phyloP scores from a whole-genome alignment of 257 asterid genomes.

The Voacanga thouarsii region DNA sequence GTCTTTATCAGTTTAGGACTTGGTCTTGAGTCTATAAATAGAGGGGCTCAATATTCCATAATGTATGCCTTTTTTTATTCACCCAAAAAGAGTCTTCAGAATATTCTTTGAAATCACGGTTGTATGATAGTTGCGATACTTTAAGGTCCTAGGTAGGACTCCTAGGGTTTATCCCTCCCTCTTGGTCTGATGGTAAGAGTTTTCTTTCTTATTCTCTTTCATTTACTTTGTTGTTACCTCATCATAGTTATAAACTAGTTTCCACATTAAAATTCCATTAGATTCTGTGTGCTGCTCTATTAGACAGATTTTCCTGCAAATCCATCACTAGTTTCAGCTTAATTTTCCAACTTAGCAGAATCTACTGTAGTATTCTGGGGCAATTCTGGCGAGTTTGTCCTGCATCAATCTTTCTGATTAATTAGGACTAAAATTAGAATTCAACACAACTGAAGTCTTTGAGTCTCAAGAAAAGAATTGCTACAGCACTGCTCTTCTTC shows the following conservation, averaged over 20 bases:
- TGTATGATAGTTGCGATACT: too few relatives aligned
- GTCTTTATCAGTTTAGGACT: not conserved
- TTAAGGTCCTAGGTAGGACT: not conserved
- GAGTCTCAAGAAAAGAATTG: not conserved
- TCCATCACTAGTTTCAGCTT: not conserved
- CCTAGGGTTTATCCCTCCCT: not conserved
- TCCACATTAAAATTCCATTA: too few relatives aligned
- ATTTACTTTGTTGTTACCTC: too few relatives aligned
- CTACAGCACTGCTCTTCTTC: not conserved
- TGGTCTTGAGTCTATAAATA: too few relatives aligned
- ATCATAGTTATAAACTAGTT: too few relatives aligned
- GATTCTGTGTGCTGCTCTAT: not conserved
- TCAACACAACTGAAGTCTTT: not conserved
- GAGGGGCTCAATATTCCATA: too few relatives aligned
- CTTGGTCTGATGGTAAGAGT: not conserved
- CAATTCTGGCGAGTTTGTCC: not conserved
- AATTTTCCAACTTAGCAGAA: not conserved
- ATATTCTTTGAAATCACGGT: too few relatives aligned
- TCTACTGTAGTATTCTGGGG: not conserved
- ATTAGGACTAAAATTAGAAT: not conserved
- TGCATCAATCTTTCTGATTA: not conserved
- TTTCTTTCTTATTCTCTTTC: not conserved
- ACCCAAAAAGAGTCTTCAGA: too few relatives aligned
- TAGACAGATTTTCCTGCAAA: not conserved
- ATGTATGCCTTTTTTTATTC: too few relatives aligned